These are phyloP conservation scores for Rhododendron mucronatum DNA, from an alignment of 148 eudicot species.

Conservation along the genomic window DNA sequence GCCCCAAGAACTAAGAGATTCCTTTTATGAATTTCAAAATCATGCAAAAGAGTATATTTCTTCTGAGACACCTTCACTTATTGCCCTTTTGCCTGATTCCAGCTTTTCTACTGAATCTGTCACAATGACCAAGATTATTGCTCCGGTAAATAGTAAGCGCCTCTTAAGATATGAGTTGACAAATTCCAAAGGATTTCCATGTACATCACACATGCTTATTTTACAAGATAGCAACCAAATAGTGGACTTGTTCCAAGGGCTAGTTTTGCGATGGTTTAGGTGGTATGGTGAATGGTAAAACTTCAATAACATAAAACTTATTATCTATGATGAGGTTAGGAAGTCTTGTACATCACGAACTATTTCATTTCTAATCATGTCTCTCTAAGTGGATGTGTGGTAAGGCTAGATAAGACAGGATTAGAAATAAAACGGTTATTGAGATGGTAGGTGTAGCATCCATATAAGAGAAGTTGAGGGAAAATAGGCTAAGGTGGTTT, in stretches of 20 bases:
- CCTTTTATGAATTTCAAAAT: constrained; percentile 74
- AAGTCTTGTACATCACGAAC: constrained; percentile 12
- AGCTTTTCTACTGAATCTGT: constrained; percentile 24
- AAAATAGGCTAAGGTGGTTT: no score
- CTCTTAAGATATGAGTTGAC: constrained; percentile 61
- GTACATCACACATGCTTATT: constrained; percentile 48
- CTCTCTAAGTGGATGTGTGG: no score
- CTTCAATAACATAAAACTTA: constrained; percentile 51
- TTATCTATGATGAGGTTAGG: constrained; percentile 54
- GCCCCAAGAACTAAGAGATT: constrained; percentile 59
- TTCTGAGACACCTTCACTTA: constrained; percentile 63
- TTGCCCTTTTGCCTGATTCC: constrained; percentile 46
- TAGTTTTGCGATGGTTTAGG: constrained; percentile 63
- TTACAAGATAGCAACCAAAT: constrained; percentile 63
- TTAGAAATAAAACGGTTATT: no score
- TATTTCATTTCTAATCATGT: no score
- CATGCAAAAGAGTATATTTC: constrained; percentile 54
- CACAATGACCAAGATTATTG: constrained; percentile 37
- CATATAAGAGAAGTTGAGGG: no score
- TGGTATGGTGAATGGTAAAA: constrained; percentile 72
- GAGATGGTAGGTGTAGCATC: no score
- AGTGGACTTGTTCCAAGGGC: constrained; percentile 73
- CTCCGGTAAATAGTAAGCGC: constrained; percentile 58
- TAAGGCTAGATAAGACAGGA: no score
- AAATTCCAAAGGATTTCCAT: constrained; percentile 53